Base-by-base conservation (phyloP, 2,329 filamentous ascomycete species). In the Colletotrichum sp. region DNA sequence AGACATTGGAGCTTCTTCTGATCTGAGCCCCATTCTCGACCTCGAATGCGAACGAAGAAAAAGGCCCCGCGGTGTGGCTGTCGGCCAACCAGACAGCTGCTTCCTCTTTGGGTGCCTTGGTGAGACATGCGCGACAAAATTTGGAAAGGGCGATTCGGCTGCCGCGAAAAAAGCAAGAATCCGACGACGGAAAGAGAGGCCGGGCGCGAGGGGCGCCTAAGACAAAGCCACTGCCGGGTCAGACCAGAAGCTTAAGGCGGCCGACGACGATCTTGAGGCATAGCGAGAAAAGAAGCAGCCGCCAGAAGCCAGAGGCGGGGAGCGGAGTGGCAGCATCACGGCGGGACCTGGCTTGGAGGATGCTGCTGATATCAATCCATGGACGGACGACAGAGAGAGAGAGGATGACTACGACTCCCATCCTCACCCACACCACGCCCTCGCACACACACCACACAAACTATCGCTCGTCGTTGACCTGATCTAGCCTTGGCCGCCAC, bases 1-100 rank as follows among this genome's bases (percentile, higher is more conserved):
- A 36, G 12, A 18, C 36, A 28, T 21, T 28, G 26, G 60, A 71
- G 67, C 60, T 36, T 49, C 60, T 21, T 44, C 44, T 52, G 44
- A 21, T 52, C 44, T 44, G 28, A 21, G 64, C 44, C 69, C 73
- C 64, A 52, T 76, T 64, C 65, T 65, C 73, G 64, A 76, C 52
- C 73, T 73, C 73, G 49, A 72, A 76, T 76, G 73, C 73, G 73
- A 76, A 69, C 59, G 70, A 69, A 69, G 18, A 73, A 69, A 65
- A 76, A 57, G 39, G 49, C 32, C 70, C 70, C 28, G 30, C 18
- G 57, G 32, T 36, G 64, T 69, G 63, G 63, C 21, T 44, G 28
- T 30, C 34, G 44, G 24, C 73, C 73, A 76, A 76, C 70, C 73
- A 73, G 34, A 60, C 21, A 26, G 21, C 12, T n/a, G 21, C 70